A percentile compares a stretch with the other conserved stretches of the same genome.
Evolutionary conservation across 192 early-diverging fungal genomes (phyloP).

Genomic region (Coemansia sp.): DNA sequence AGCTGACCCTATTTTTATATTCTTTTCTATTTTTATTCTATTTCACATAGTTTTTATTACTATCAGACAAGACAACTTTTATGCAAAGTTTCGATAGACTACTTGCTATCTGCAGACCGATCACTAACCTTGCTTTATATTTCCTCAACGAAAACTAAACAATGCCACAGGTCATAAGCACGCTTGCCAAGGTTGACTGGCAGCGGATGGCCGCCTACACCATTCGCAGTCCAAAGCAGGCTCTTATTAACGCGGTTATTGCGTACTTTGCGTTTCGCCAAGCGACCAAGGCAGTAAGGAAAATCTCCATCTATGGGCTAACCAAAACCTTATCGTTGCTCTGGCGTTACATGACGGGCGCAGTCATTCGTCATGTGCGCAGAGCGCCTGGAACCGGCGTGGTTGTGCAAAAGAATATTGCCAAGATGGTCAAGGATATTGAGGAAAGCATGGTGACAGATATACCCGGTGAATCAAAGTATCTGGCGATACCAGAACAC

Average conservation of each 20-base stretch:
- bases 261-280: constrained; percentile 50
- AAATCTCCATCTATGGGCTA: constrained; percentile 42
- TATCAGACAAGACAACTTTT: too few relatives aligned
- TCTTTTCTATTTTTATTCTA: too few relatives aligned
- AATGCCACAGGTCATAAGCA: constrained; percentile 49
- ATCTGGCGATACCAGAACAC: constrained; percentile 63
- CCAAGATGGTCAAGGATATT: constrained; percentile 76
- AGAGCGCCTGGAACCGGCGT: constrained; percentile 57
- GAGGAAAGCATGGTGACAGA: constrained; percentile 72
- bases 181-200: constrained; percentile 51
- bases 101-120: too few relatives aligned
- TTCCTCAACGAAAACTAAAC: not conserved
- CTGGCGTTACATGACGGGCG: constrained; percentile 35
- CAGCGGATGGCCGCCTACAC: constrained; percentile 35
- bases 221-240: constrained; percentile 43
- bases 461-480: constrained; percentile 63
- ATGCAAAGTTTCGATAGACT: too few relatives aligned
- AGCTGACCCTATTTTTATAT: too few relatives aligned
- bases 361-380: constrained; percentile 35
- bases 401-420: constrained; percentile 73
- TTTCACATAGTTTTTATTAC: too few relatives aligned
- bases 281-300: constrained; percentile 22
- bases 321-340: constrained; percentile 21
- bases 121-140: too few relatives aligned
- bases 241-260: constrained; percentile 37